Conservation (phyloP, 1,284 basidiomycete species). For the Cutaneotrichosporon sp. region DNA sequence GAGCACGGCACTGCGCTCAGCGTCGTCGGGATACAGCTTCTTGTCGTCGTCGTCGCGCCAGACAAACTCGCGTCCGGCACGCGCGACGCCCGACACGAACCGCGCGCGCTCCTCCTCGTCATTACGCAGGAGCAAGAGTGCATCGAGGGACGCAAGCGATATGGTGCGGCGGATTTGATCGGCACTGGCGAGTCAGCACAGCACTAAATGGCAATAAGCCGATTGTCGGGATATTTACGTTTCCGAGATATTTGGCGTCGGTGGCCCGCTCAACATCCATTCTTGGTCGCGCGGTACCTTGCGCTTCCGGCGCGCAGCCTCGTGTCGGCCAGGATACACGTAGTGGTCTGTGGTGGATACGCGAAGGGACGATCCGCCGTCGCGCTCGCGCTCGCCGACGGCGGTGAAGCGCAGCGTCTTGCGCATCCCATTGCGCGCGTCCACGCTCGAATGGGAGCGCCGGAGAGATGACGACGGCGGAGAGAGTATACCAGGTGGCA, state of each 20-base stretch:
- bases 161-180: conserved; percentile 47
- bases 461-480: conserved; percentile 1
- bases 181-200: conserved; percentile 27
- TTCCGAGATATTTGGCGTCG: conserved; percentile 45
- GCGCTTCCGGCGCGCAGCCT: conserved; percentile 4
- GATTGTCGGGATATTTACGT: conserved; percentile 29
- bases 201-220: no score
- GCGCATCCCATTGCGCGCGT: not conserved
- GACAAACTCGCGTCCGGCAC: conserved; percentile 52
- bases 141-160: conserved; percentile 46
- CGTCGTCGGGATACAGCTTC: conserved; percentile 60
- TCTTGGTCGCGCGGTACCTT: conserved; percentile 31
- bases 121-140: conserved; percentile 33
- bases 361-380: not conserved
- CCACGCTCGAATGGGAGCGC: conserved; percentile 2
- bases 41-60: conserved; percentile 79
- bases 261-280: conserved; percentile 20
- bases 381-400: not conserved
- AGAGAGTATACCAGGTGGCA: not conserved
- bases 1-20: conserved; percentile 67
- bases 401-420: conserved; percentile 19
- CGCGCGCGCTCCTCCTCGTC: conserved; percentile 32
- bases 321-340: conserved; percentile 7
- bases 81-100: conserved; percentile 29
- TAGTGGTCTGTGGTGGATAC: not conserved